These are phyloP conservation scores for Agastache rugosa DNA, from an alignment of 257 asterid genomes.

Conservation along the genomic window DNA sequence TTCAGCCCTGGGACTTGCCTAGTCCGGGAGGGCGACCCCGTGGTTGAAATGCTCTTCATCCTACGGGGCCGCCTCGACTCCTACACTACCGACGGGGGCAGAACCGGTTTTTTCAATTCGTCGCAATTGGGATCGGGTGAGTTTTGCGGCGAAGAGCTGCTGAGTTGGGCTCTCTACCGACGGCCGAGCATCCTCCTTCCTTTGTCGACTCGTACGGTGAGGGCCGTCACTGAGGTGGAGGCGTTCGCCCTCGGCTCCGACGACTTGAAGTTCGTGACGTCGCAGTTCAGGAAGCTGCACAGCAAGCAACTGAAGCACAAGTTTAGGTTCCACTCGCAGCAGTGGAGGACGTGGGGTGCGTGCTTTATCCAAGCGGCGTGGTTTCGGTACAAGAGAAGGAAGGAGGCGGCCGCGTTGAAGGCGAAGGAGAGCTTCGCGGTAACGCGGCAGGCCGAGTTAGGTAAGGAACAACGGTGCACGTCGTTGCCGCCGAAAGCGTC, in stretches of 20 bases:
- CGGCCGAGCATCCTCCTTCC: slow-evolving; percentile 69
- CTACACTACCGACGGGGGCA: slow-evolving; percentile 70
- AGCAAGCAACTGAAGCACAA: slow-evolving; percentile 75
- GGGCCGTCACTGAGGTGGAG: slow-evolving; percentile 66
- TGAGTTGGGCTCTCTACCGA: slow-evolving; percentile 68
- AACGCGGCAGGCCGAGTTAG: neutral
- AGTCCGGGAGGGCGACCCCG: slow-evolving; percentile 74
- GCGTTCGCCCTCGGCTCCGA: slow-evolving; percentile 62
- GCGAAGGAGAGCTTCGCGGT: slow-evolving; percentile 35
- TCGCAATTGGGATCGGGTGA: slow-evolving; percentile 63
- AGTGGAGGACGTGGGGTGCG: slow-evolving; percentile 87
- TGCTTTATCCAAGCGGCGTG: slow-evolving; percentile 76
- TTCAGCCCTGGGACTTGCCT: slow-evolving; percentile 57
- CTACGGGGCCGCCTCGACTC: slow-evolving; percentile 72
- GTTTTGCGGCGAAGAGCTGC: slow-evolving; percentile 77
- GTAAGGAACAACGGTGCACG: slow-evolving; percentile 32
- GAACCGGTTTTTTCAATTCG: slow-evolving; percentile 67
- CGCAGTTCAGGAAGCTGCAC: slow-evolving; percentile 67
- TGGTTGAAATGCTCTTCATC: slow-evolving; percentile 72
- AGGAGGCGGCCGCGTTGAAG: slow-evolving; percentile 44
- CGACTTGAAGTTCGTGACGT: slow-evolving; percentile 66
- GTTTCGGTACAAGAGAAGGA: slow-evolving; percentile 57
- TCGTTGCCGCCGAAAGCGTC: slow-evolving; percentile 56
- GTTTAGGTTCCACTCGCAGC: slow-evolving; percentile 69
- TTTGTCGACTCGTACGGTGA: slow-evolving; percentile 68